Base-by-base conservation (phyloP, 1,284 basidiomycete species). In the Cryptococcus maquisensis region DNA sequence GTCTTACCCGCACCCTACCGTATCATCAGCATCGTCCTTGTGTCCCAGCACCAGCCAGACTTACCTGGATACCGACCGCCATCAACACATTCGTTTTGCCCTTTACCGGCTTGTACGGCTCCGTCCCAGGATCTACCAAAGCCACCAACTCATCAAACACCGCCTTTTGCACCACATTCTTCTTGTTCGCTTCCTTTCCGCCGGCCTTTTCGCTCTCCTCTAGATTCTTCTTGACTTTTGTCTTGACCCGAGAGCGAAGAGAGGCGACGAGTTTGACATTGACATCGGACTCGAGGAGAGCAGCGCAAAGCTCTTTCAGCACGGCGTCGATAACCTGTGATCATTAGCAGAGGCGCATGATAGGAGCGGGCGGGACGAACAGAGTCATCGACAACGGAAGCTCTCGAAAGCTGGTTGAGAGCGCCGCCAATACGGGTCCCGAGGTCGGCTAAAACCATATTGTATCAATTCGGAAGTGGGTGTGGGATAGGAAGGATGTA, bases 111-210 rank as follows among this genome's bases (percentile, higher is more conserved):
- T 96, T 96, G 77, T 93, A 97, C 12, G 92, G 89, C 70, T 93
- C 90, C 4, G 90, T 86, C 0, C 90, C 90, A 24, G 94, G 94
- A 71, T 98, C 96, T 5, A 99, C 94, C 16, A 99, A 81, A 41
- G 86, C 81, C 6, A 98, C 95, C 3, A 99, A 85, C 76, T 99
- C 93, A 77, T 98, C 94, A 68, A 94, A 98, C 37, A 99, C 88
- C 13, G 94, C 86, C 93, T 92, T 94, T 74, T 96, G 93, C 49
- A 95, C 84, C 45, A 93, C 77, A 75, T 88, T 85, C 78, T 89
- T 91, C 73, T 87, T 83, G 69, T 88, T 92, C 39, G 81, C 76
- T 49, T 94, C 90, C 66, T 87, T 89, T n/a, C 83, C 80, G 72
- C 89, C 86, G 64, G 91, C 88, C 46, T 81, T 81, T 62, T 79